Percentiles rank a stretch among this genome's conserved stretches.
phyloP scores from a whole-genome alignment of 805 yeast species.

The Lipomyces anomalus region DNA sequence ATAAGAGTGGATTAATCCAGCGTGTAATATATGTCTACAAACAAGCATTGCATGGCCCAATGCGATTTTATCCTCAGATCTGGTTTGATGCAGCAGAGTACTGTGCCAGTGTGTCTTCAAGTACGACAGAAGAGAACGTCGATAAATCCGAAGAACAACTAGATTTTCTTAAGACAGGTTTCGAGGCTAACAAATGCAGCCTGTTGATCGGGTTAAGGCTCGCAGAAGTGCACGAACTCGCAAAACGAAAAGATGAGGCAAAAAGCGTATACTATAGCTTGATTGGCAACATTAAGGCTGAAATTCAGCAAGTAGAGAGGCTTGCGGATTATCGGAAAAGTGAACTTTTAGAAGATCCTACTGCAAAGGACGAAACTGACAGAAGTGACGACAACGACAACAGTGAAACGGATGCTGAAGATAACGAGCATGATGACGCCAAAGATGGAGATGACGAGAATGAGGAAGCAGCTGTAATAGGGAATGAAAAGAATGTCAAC shows the following conservation, averaged over 20 bases:
- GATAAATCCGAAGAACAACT: constrained; percentile 20
- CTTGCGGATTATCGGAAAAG: constrained; percentile 22
- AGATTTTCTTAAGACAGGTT: constrained; percentile 50
- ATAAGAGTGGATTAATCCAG: constrained; percentile 39
- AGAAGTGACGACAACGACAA: constrained; percentile 13
- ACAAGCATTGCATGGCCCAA: constrained; percentile 52
- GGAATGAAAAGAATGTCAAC: constrained; percentile 1
- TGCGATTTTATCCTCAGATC: constrained; percentile 62
- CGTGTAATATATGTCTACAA: constrained; percentile 68
- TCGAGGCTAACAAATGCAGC: constrained; percentile 63
- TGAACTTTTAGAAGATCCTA: constrained; percentile 14
- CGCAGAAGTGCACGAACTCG: constrained; percentile 64
- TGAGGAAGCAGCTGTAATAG: neutral
- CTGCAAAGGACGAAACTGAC: neutral
- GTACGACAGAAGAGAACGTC: too few relatives aligned
- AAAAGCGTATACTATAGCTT: constrained; percentile 47
- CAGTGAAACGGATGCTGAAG: constrained; percentile 1
- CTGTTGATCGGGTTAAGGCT: constrained; percentile 58
- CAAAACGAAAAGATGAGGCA: constrained; percentile 46
- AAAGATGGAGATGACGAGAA: constrained; percentile 6
- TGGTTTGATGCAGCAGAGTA: constrained; percentile 57
- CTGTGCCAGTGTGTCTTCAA: constrained; percentile 33
- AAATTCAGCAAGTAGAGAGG: constrained; percentile 31
- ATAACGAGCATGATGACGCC: constrained; percentile 1
- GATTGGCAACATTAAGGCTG: constrained; percentile 41